These are phyloP conservation scores for Colletotrichum sp. DNA, from an alignment of 2,329 filamentous ascomycete species.

Conservation along the genomic window DNA sequence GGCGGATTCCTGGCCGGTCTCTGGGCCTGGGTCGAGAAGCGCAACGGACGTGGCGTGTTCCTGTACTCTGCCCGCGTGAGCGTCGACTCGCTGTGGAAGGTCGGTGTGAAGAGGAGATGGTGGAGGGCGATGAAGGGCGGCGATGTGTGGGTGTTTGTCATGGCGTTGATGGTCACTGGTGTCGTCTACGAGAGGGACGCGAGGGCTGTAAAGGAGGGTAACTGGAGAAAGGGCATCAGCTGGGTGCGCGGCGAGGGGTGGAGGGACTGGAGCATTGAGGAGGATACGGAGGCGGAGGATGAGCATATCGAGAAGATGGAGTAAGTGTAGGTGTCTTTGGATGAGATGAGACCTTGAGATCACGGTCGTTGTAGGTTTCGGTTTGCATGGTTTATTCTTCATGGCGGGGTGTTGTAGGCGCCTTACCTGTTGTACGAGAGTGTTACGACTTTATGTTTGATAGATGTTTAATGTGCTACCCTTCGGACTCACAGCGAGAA, in stretches of 20 bases:
- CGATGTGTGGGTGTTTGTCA: constrained; percentile 83
- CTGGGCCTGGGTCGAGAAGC: constrained; percentile 80
- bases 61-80: constrained; percentile 80
- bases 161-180: constrained; percentile 79
- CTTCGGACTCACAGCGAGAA: no score
- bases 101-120: constrained; percentile 88
- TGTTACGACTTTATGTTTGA: neutral
- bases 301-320: constrained; percentile 24
- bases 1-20: constrained; percentile 85
- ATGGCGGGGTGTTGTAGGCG: neutral
- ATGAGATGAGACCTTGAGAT: neutral
- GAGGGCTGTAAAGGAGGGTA: constrained; percentile 67
- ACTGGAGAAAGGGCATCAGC: constrained; percentile 74
- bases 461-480: neutral
- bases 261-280: constrained; percentile 66
- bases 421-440: neutral
- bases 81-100: constrained; percentile 87
- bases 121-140: constrained; percentile 84
- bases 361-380: neutral
- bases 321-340: no score
- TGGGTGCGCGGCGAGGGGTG: constrained; percentile 79
- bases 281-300: constrained; percentile 54
- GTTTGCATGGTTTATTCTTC: neutral
- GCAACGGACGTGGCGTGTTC: constrained; percentile 71
- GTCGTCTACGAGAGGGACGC: constrained; percentile 77